Base-by-base conservation (phyloP, 176 grass and related monocot species). In the Tuctoria greenei region DNA sequence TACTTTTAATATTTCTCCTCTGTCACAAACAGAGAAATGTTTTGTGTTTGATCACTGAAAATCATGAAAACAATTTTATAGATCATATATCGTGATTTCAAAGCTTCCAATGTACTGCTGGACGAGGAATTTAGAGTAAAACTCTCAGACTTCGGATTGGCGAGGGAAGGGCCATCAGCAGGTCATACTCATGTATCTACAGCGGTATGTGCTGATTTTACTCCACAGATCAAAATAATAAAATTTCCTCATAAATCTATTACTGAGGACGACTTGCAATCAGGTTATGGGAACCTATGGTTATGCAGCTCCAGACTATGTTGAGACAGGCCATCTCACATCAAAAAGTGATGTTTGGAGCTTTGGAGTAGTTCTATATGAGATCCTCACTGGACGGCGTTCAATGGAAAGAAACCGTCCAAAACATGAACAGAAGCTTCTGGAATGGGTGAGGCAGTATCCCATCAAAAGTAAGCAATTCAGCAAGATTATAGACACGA, bases 51-150 rank as follows among this genome's bases (percentile, higher is more conserved):
- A 14, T 10, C 47, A 41, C 49, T 28, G 17, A 13, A 47, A 34
- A 28, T 69, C 66, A 35, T 51, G 67, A 51, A 51, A 70, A 24
- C 56, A 28, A 24, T 79, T 58, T 54, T 51, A 0, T 41, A 93
- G 91, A 69, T 93, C 11, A 93, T 93, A 74, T 93, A 86, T 73
- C 91, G 91, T n/a, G 88, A 93, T 70, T 90, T 93, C 51, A 90
- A 93, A 77, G 88, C 91, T 72, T 93, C 91, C 38, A 93, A 93
- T 67, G 40, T 93, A 4, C 75, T 93, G 42, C 61, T 93, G 26
- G 88, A 93, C 42, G 81, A 90, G 74, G 82, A 93, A 12, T 93
- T 90, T 49, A 88, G 59, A 88, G 88, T 88, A 7, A 90, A 93
- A 79, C 85, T 93, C 23, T 90, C 91, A 35, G 91, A 93, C 56